Evolutionary conservation across 2,329 filamentous ascomycete genomes (phyloP).

Genomic region (Arthrobotrys iridis): DNA sequence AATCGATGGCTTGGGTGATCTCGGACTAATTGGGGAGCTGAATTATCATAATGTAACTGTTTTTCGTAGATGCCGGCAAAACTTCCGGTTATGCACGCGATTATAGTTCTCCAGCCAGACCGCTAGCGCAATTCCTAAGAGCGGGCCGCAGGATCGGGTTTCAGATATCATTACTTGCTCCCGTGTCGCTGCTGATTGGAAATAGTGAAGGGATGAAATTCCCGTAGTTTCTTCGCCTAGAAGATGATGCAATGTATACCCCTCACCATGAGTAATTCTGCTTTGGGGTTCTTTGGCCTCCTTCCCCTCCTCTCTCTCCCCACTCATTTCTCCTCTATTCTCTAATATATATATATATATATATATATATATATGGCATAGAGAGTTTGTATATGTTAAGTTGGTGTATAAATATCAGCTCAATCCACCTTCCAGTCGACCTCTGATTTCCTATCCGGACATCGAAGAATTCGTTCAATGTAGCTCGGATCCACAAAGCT

Average conservation of each 20-base stretch:
- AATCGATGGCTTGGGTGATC: background rate
- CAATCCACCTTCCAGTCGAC: background rate
- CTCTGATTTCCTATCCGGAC: background rate
- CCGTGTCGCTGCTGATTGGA: background rate
- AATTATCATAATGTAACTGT: background rate
- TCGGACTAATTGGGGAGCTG: background rate
- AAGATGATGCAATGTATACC: constrained; percentile 1
- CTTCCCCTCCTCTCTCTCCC: background rate
- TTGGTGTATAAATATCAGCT: constrained; percentile 4
- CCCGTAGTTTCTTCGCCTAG: background rate
- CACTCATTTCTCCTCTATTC: background rate
- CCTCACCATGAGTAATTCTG: background rate
- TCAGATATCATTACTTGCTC: background rate
- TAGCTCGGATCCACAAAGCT: background rate
- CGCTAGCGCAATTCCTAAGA: no score
- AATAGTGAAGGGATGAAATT: background rate
- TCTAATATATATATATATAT: no score
- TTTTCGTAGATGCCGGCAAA: background rate
- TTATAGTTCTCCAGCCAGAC: background rate
- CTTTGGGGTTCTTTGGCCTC: background rate
- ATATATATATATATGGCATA: background rate
- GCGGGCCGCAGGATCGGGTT: background rate
- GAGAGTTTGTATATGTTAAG: background rate
- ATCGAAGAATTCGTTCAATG: background rate
- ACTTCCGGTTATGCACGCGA: background rate